phyloP scores from a whole-genome alignment of 2,329 filamentous ascomycete genomes.

The Didymella pinodella region DNA sequence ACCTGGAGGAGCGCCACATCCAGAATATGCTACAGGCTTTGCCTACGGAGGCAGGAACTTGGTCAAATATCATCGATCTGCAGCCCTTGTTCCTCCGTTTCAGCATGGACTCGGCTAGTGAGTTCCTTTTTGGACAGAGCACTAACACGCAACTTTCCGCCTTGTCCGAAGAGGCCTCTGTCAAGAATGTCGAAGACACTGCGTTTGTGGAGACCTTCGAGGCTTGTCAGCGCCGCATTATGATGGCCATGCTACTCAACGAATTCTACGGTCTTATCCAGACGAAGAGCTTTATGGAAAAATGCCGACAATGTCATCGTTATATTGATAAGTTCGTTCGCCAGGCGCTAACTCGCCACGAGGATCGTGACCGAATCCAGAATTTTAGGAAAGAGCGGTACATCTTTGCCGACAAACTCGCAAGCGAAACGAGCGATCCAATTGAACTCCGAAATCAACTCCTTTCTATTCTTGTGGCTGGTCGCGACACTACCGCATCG shows the following conservation, averaged over 20 bases:
- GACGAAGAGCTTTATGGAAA: constrained; percentile 1
- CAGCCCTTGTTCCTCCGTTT: constrained; percentile 49
- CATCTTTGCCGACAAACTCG: constrained; percentile 6
- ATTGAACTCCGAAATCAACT: constrained; percentile 51
- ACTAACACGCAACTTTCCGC: constrained; percentile 14
- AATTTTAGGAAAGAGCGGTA: neutral
- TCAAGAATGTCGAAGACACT: constrained; percentile 3
- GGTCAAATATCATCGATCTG: constrained; percentile 20
- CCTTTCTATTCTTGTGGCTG: constrained; percentile 81
- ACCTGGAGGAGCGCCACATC: constrained; percentile 47
- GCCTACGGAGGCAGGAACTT: neutral
- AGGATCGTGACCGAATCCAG: neutral
- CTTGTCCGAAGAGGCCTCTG: neutral
- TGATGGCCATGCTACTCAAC: constrained; percentile 6
- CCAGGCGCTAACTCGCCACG: constrained; percentile 30
- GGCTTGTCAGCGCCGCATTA: constrained; percentile 2
- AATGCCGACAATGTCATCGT: constrained; percentile 1
- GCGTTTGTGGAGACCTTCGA: constrained; percentile 2
- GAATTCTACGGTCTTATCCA: constrained; percentile 3
- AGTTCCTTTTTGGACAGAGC: constrained; percentile 43
- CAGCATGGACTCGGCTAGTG: constrained; percentile 46
- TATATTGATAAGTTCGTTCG: constrained; percentile 38
- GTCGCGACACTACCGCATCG: constrained; percentile 82
- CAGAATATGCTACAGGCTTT: constrained; percentile 20
- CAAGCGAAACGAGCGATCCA: constrained; percentile 30